Evolutionary conservation across 805 yeast genomes (phyloP).

Genomic region (Candida hungchunana): DNA sequence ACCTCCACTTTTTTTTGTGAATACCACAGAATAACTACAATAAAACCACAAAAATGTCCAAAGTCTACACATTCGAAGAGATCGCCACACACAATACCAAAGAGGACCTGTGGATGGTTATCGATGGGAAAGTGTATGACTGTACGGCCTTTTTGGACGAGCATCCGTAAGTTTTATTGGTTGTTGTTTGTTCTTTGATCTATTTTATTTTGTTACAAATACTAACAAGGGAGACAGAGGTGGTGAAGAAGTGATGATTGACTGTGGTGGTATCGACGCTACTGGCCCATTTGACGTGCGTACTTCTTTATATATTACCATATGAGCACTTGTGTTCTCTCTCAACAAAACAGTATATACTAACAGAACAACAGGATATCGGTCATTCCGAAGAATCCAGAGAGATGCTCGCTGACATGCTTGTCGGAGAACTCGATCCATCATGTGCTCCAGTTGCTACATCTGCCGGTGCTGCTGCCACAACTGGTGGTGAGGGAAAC

Average conservation of each 20-base stretch:
- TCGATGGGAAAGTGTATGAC: constrained; percentile 74
- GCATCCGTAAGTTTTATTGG: constrained; percentile 46
- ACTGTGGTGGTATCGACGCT: constrained; percentile 80
- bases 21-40: no score
- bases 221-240: constrained; percentile 48
- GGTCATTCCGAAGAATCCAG: constrained; percentile 98
- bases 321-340: constrained; percentile 25
- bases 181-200: constrained; percentile 8
- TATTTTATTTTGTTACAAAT: constrained; percentile 9
- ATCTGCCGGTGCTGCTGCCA: constrained; percentile 17
- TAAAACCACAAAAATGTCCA: constrained; percentile 36
- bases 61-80: constrained; percentile 59
- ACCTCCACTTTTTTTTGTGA: neutral
- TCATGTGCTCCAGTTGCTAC: constrained; percentile 33
- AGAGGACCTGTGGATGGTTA: constrained; percentile 80
- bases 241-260: constrained; percentile 81
- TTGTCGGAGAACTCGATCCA: constrained; percentile 78
- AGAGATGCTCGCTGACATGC: constrained; percentile 61
- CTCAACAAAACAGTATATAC: constrained; percentile 8
- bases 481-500: constrained; percentile 27
- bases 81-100: constrained; percentile 68
- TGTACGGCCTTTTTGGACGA: constrained; percentile 46
- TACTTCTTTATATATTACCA: constrained; percentile 12
- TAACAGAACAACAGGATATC: constrained; percentile 52
- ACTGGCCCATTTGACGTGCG: constrained; percentile 68